These are phyloP conservation scores for Yamadazyma insecticola DNA, from an alignment of 805 yeast species.

Conservation along the genomic window DNA sequence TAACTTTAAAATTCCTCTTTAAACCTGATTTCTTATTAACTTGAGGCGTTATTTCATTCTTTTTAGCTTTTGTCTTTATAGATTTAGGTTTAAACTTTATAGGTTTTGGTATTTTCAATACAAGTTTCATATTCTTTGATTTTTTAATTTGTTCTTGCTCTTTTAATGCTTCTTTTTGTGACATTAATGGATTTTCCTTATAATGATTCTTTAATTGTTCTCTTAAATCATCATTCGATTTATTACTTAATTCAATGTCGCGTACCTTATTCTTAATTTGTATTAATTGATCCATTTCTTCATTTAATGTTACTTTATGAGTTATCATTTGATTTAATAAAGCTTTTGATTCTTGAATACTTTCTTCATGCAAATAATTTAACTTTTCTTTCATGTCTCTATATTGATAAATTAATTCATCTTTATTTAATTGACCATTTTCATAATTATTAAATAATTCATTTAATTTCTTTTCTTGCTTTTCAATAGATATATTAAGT, in stretches of 20 bases:
- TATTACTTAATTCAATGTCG: too few species aligned
- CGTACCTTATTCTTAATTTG: constrained; percentile 7
- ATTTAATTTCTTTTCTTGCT: constrained; percentile 11
- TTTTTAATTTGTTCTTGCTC: constrained; percentile 17
- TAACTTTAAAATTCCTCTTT: too few species aligned
- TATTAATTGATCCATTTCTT: constrained; percentile 15
- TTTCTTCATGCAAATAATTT: constrained; percentile 11
- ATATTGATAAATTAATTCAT: too few species aligned
- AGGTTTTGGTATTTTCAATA: constrained; percentile 4
- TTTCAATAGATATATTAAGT: constrained; percentile 24
- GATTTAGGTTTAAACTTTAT: constrained; percentile 1
- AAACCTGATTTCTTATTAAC: too few species aligned
- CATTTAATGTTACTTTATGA: constrained; percentile 14
- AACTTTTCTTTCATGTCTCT: background rate
- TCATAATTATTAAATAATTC: background rate
- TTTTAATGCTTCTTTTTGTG: constrained; percentile 35
- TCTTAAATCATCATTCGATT: too few species aligned
- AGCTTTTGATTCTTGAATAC: constrained; percentile 21
- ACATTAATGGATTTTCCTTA: constrained; percentile 26
- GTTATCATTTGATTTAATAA: constrained; percentile 25
- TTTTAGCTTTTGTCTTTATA: constrained; percentile 1
- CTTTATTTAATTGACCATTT: background rate
- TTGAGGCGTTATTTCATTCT: constrained; percentile 7
- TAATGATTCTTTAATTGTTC: constrained; percentile 31
- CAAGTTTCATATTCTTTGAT: constrained; percentile 5